Base-by-base conservation (phyloP, 2,329 filamentous ascomycete genomes). In the Botrytis pseudocinerea region DNA sequence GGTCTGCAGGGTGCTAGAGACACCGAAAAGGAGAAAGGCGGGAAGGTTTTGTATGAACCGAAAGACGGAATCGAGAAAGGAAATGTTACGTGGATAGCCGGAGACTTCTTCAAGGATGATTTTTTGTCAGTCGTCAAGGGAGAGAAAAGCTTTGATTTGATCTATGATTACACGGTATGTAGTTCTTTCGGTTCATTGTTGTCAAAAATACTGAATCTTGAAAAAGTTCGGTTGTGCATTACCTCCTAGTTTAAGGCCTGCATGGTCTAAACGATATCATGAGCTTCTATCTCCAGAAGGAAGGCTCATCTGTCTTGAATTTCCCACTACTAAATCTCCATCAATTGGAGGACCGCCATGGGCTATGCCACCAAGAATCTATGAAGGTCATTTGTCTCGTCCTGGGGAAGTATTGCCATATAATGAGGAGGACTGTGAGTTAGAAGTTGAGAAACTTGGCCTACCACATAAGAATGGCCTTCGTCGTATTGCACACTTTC, bases 271-370 rank as follows among this genome's bases (percentile, higher is more conserved):
- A 71, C 83, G 87, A 71, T 87, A 88, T 81, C 77, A 82, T 22
- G 79, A 85, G 57, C 83, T 91, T 57, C 82, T 91, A 44, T 76
- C 82, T 32, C 83, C 84, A 9, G 78, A 80, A 77, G 88, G 88
- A 35, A 83, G 85, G 54, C 83, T 91, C 40, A 80, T 91, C 69
- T 91, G 89, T 82, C 86, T 97, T 75, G 93, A 97, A 80, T 97
- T 92, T 80, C 94, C 94, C 16, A 89, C 91, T 1, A 87, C 88
- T 75, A 96, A 95, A 81, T 85, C 89, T 60, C 86, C 91, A 16
- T 85, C 84, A 18, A 85, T 87, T 16, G 86, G 86, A 16, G 93
- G 94, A 0, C 93, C 94, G 20, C 93, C 94, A 2, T 95, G 89
- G 86, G 89, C 90, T 12, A 82, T 93, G 59, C 87, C 89, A 20